phyloP scores from a whole-genome alignment of 345 rosid genomes.

The Eutrema japonicum region DNA sequence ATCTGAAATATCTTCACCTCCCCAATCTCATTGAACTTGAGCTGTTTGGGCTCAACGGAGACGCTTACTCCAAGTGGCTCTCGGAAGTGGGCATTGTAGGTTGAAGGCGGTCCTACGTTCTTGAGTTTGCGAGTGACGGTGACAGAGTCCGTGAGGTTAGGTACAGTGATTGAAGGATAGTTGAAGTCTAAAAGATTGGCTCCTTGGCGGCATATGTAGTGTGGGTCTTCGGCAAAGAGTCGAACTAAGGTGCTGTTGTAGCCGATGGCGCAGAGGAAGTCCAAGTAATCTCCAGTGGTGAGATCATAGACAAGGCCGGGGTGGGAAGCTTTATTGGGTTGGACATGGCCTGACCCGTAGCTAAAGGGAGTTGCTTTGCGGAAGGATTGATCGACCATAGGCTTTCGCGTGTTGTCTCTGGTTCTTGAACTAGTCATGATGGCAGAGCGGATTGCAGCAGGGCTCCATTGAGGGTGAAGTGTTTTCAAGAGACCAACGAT shows the following conservation, averaged over 20 bases:
- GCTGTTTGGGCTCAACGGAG: constrained; percentile 50
- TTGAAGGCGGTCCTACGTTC: constrained; percentile 72
- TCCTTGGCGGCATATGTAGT: constrained; percentile 51
- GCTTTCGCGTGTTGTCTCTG: constrained; percentile 52
- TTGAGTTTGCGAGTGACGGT: constrained; percentile 56
- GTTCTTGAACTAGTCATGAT: constrained; percentile 70
- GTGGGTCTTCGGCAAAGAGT: constrained; percentile 39
- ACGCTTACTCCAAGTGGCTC: constrained; percentile 56
- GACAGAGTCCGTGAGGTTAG: constrained; percentile 37
- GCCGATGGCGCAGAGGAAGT: constrained; percentile 72
- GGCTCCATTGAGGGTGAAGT: constrained; percentile 56
- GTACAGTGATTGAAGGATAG: constrained; percentile 73
- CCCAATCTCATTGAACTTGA: constrained; percentile 54
- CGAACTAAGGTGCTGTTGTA: constrained; percentile 51
- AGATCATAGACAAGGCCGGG: constrained; percentile 81
- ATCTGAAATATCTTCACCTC: constrained; percentile 57
- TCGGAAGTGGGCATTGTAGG: constrained; percentile 46
- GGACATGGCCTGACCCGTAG: constrained; percentile 73
- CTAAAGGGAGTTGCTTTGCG: constrained; percentile 58
- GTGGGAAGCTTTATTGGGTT: constrained; percentile 72
- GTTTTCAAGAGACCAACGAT: constrained; percentile 56
- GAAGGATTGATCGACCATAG: constrained; percentile 50
- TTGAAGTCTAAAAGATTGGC: constrained; percentile 57
- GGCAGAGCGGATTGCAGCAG: constrained; percentile 64
- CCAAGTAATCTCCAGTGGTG: constrained; percentile 52